Base-by-base conservation (phyloP, 176 grass and related monocot species). In the Canna indica region DNA sequence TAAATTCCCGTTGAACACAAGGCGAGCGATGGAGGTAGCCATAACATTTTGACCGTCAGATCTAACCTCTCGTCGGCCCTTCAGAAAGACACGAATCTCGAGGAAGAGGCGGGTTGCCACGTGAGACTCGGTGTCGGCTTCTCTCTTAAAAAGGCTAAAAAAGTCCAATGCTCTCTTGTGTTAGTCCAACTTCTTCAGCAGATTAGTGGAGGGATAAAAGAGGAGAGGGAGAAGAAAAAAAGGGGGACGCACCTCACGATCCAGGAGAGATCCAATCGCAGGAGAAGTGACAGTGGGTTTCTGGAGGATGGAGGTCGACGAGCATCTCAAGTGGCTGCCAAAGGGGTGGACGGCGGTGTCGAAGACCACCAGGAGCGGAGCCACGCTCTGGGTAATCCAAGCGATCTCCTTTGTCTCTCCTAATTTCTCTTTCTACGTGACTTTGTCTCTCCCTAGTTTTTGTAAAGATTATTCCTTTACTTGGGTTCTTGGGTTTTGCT, bases 321-420 rank as follows among this genome's bases (percentile, higher is more conserved):
- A 50, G 44, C 22, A 61, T 12, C 45, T 61, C 12, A 42, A 52
- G 44, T 76, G 74, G 74, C 74, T 76, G 74, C 74, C 74, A 12
- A 30, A 52, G 12, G 74, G 74, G 10, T 76, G 74, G 74, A 67
- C 44, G 61, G 31, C 47, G 46, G 41, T 50, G 74, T 45, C 46
- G 28, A 65, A 48, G 39, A 38, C 31, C 12, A 66, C 60, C 28
- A 44, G 14, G 59, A 66, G 28, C 30, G 61, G 61, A 17, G 59
- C 44, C 2, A n/a, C 4, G 22, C 26, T 35, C 36, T 50, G 30
- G 74, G 74, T 76, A 76, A 66, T 66, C 63, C 63, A 41, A 66
- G 22, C 63, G 7, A 38, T 66, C 63, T 20, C 39, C 35, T 24
- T 41, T 25, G 12, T 29, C 63, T 24, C 63, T 36, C 10, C 17